A percentile compares a stretch with the other conserved stretches of the same genome.
Evolutionary conservation across 1,284 basidiomycete species (phyloP).

Genomic region (Phellopilus nigrolimitatus): DNA sequence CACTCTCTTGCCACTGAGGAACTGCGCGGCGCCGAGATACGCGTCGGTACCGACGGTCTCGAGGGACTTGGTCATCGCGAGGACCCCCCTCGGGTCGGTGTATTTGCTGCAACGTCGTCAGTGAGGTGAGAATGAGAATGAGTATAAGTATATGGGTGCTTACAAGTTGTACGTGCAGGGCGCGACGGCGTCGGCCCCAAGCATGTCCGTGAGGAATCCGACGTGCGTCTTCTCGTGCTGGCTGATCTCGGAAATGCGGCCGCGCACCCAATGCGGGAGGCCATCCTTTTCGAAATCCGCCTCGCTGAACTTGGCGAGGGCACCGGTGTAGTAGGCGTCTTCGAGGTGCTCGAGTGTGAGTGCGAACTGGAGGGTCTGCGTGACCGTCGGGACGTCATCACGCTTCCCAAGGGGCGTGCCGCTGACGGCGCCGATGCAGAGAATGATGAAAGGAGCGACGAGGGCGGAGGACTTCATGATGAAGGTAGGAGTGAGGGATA

Average conservation of each 20-base stretch:
- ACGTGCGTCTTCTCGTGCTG: slow-evolving; percentile 55
- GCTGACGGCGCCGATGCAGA: background rate
- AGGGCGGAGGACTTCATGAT: background rate
- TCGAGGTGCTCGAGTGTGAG: slow-evolving; percentile 69
- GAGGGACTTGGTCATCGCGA: slow-evolving; percentile 47
- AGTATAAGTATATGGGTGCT: slow-evolving; percentile 20
- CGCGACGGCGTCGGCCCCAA: slow-evolving; percentile 37
- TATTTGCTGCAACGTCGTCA: slow-evolving; percentile 39
- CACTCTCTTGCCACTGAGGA: slow-evolving; percentile 36
- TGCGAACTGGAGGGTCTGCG: slow-evolving; percentile 38
- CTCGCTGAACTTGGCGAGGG: slow-evolving; percentile 40
- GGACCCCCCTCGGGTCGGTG: slow-evolving; percentile 43
- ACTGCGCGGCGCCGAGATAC: slow-evolving; percentile 49
- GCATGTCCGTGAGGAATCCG: slow-evolving; percentile 38
- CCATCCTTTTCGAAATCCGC: slow-evolving; percentile 52
- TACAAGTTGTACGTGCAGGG: slow-evolving; percentile 59
- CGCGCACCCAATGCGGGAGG: slow-evolving; percentile 45
- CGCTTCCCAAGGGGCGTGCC: background rate
- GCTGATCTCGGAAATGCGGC: slow-evolving; percentile 48
- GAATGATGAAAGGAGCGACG: background rate
- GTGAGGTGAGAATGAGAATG: no score
- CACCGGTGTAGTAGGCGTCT: slow-evolving; percentile 52
- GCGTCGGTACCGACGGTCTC: slow-evolving; percentile 51
- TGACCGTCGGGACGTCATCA: background rate
- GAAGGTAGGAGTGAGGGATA: background rate